phyloP scores from a whole-genome alignment of 2,329 filamentous ascomycete genomes.

The Pezicula rhizophila region DNA sequence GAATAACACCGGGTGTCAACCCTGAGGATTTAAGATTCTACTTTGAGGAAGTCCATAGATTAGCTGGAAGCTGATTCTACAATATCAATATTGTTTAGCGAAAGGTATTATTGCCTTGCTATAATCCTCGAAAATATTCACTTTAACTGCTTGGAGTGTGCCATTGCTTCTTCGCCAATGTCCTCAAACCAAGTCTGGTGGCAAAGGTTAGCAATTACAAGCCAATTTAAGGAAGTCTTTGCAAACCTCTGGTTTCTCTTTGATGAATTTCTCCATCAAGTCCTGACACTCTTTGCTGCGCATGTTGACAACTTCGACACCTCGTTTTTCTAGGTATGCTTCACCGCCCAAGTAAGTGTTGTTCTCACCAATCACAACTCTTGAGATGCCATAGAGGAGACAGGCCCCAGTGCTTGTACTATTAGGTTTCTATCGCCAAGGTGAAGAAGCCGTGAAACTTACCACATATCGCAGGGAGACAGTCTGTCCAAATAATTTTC shows the following conservation, averaged over 20 bases:
- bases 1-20: constrained; percentile 90
- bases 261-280: constrained; percentile 68
- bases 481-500: constrained; percentile 31
- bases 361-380: constrained; percentile 75
- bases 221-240: constrained; percentile 6
- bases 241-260: constrained; percentile 62
- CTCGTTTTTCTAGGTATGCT: constrained; percentile 58
- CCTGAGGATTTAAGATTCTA: constrained; percentile 91
- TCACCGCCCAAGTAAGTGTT: constrained; percentile 69
- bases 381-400: constrained; percentile 66
- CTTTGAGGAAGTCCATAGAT: constrained; percentile 82
- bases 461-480: constrained; percentile 72
- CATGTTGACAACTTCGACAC: constrained; percentile 68
- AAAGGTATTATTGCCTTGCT: neutral
- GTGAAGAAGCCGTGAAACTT: constrained; percentile 25
- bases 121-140: constrained; percentile 1
- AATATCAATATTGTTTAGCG: neutral
- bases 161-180: constrained; percentile 43
- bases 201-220: neutral
- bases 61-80: constrained; percentile 38
- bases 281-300: constrained; percentile 58
- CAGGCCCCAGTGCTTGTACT: constrained; percentile 58
- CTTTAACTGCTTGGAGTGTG: constrained; percentile 31
- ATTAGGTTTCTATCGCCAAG: constrained; percentile 11
- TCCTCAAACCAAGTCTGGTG: constrained; percentile 34